Conservation (phyloP, 345 rosid genomes). For the Salix caprea region DNA sequence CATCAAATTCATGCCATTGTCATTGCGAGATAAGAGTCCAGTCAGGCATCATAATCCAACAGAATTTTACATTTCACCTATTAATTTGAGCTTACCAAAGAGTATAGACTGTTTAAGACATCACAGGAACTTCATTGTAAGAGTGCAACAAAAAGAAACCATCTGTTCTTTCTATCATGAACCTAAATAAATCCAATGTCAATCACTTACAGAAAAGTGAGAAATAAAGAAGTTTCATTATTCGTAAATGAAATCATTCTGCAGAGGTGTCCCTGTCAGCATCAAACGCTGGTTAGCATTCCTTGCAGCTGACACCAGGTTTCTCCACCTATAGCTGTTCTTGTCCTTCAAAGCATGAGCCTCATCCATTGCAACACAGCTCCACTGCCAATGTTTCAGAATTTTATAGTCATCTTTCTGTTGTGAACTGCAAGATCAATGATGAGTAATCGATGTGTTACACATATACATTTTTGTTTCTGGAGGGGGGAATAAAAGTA, state of each 20-base stretch:
- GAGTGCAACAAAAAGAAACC: constrained; percentile 1
- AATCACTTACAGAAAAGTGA: not conserved
- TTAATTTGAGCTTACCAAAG: not conserved
- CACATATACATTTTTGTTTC: not conserved
- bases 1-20: not conserved
- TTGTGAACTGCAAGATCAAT: constrained; percentile 58
- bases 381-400: constrained; percentile 91
- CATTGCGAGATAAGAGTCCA: not conserved
- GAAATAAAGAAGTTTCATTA: not conserved
- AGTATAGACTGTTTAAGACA: not conserved
- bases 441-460: constrained; percentile 3
- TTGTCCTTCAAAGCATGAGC: constrained; percentile 97
- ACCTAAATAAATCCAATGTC: not conserved
- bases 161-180: not conserved
- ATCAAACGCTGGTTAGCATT: constrained; percentile 92
- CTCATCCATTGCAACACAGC: constrained; percentile 97
- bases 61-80: not conserved
- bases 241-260: constrained; percentile 89
- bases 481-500: not conserved
- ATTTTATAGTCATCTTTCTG: constrained; percentile 96
- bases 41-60: not conserved
- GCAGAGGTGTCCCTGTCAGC: constrained; percentile 99
- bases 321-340: constrained; percentile 97
- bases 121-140: not conserved
- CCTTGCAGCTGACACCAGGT: constrained; percentile 81